These are phyloP conservation scores for Trichoderma sp. DNA, from an alignment of 2,329 filamentous ascomycete species.

Conservation along the genomic window DNA sequence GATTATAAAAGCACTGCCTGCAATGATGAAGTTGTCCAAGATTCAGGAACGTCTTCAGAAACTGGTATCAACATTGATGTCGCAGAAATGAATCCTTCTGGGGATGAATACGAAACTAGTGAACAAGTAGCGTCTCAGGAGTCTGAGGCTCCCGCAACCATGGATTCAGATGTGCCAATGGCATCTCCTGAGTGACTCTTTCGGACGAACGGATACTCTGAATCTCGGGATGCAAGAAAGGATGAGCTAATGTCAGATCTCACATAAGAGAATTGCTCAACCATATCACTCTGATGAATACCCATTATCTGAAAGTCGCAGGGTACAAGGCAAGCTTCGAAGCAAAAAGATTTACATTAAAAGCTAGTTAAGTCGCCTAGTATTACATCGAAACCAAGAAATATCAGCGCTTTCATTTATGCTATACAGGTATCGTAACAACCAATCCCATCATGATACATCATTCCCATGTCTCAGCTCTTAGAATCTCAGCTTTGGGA, in stretches of 20 bases:
- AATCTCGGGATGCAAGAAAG: not conserved
- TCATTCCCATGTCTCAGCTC: not conserved
- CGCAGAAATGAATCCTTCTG: not conserved
- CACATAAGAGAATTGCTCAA: not conserved
- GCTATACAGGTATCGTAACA: conserved; percentile 4
- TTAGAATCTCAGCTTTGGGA: conserved; percentile 84
- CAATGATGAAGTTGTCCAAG: not conserved
- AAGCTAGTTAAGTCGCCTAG: not conserved
- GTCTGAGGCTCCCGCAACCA: not conserved
- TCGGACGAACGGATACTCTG: not conserved
- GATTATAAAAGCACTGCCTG: not conserved
- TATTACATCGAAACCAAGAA: conserved; percentile 8
- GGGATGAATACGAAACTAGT: not conserved
- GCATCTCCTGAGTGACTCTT: not conserved
- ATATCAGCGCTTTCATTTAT: conserved; percentile 9
- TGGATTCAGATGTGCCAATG: not conserved
- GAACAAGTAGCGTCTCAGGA: not conserved
- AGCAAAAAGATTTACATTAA: not conserved
- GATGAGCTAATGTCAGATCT: not conserved
- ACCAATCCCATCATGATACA: not conserved
- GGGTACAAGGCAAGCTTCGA: no score
- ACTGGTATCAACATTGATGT: not conserved
- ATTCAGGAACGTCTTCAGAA: not conserved
- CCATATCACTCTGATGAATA: not conserved
- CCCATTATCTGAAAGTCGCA: not conserved